These are phyloP conservation scores for Aspergillus alliaceus DNA, from an alignment of 2,329 filamentous ascomycete genomes.

Conservation along the genomic window DNA sequence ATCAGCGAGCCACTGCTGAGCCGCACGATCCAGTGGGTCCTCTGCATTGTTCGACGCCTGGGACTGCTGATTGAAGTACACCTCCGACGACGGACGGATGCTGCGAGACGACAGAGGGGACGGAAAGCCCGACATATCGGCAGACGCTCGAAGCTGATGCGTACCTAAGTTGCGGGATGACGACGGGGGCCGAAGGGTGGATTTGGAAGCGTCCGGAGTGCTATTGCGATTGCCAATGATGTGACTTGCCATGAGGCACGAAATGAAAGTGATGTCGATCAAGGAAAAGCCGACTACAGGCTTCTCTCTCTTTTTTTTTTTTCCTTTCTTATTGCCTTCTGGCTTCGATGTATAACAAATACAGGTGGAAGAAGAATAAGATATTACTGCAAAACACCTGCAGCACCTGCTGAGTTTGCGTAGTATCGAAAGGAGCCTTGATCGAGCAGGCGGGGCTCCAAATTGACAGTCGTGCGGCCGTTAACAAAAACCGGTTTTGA, in stretches of 20 bases:
- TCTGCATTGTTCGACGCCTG: conserved; percentile 69
- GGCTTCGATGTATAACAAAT: conserved; percentile 32
- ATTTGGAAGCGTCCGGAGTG: conserved; percentile 85
- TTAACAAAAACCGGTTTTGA: neutral
- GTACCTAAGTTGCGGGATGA: conserved; percentile 76
- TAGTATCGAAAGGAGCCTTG: conserved; percentile 19
- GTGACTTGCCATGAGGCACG: conserved; percentile 58
- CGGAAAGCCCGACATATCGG: conserved; percentile 86
- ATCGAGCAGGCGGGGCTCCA: conserved; percentile 8
- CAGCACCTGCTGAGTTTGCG: conserved; percentile 72
- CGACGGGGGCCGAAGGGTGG: conserved; percentile 79
- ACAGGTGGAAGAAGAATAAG: conserved; percentile 36
- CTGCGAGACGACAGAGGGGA: conserved; percentile 70
- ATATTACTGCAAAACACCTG: conserved; percentile 61
- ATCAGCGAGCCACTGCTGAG: conserved; percentile 97
- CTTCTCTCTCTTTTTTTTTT: conserved; percentile 8
- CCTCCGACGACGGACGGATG: conserved; percentile 92
- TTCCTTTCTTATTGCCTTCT: conserved; percentile 16
- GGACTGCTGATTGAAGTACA: conserved; percentile 77
- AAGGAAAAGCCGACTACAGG: conserved; percentile 6
- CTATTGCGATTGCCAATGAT: conserved; percentile 87
- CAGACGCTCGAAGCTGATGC: conserved; percentile 88
- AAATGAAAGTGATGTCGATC: conserved; percentile 11
- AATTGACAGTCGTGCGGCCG: conserved; percentile 9
- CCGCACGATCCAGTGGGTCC: conserved; percentile 87